Evolutionary conservation across 495 filamentous ascomycete genomes (phyloP), one percentile per base, ranked within the genome.

Genomic region (Corynascus novoguineensis): DNA sequence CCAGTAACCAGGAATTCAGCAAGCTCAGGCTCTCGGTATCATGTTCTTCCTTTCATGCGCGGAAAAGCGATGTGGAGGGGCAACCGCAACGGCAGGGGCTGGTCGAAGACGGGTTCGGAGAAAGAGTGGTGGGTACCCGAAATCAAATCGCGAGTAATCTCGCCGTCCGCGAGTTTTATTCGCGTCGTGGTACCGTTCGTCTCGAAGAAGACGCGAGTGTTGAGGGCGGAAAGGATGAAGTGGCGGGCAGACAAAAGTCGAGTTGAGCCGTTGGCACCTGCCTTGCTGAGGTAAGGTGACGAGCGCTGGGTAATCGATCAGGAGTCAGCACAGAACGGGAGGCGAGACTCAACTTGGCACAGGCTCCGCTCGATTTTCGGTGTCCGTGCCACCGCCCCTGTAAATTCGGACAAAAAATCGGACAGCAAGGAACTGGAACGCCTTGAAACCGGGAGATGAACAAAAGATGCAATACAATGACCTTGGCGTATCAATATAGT

Each of bases 251-350:
- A 49, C 3, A 28, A n/a, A 29, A 21, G 55, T 38, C 28, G 19
- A 29, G 14, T 52, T 35, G 38, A 37, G 46, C 45, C 47, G 45
- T 45, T 50, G 34, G 35, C 24, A 48, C 51, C 15, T 47, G 38
- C 15, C 35, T 42, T 50, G 24, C 50, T 53, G 51, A 53, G 55
- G 37, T 44, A 21, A 57, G 47, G 55, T 57, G 55, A 58, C 28
- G 47, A 41, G 28, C 27, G 52, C 8, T 19, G 24, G 24, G 38
- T 51, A 47, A 51, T 44, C 48, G n/a, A n/a, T n/a, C 55, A 52
- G 48, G 47, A 58, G 48, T 51, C 38, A 46, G 41, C 48, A 29
- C 31, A 44, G n/a, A n/a, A n/a, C n/a, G 14, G 31, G 48, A 52
- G 55, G 47, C 47, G 47, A 52, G 48, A 37, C 21, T 48, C 52